phyloP scores from a whole-genome alignment of 2,329 filamentous ascomycete genomes.

The Aspergillus sp. region DNA sequence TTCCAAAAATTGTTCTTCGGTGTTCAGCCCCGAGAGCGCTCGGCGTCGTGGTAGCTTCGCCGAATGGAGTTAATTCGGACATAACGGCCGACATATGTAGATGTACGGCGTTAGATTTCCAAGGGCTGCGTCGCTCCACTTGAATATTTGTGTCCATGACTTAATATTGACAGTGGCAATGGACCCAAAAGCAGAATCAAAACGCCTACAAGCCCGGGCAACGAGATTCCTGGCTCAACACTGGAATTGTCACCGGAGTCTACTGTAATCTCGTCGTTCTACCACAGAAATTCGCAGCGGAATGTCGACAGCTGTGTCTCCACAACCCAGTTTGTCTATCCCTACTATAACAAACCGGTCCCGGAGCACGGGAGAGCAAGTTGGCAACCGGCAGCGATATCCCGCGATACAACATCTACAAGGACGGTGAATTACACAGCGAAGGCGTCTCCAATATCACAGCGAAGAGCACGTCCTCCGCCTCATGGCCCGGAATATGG shows the following conservation, averaged over 20 bases:
- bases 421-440: not conserved
- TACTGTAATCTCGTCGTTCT: not conserved
- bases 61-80: not conserved
- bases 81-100: not conserved
- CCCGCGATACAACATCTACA: not conserved
- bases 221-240: not conserved
- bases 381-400: not conserved
- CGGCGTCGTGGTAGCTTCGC: not conserved
- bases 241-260: not conserved
- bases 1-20: too few relatives aligned
- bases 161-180: not conserved
- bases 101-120: too few relatives aligned
- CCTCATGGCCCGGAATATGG: not conserved
- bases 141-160: too few relatives aligned
- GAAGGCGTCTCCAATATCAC: not conserved
- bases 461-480: not conserved
- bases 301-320: not conserved
- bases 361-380: not conserved
- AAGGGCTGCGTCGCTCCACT: too few relatives aligned
- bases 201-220: not conserved
- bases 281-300: not conserved
- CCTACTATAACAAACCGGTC: not conserved
- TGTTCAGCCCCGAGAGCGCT: not conserved
- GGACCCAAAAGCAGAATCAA: not conserved
- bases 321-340: not conserved